phyloP scores from a whole-genome alignment of 768 basidiomycete genomes.

The Phanerodontia chrysosporium region DNA sequence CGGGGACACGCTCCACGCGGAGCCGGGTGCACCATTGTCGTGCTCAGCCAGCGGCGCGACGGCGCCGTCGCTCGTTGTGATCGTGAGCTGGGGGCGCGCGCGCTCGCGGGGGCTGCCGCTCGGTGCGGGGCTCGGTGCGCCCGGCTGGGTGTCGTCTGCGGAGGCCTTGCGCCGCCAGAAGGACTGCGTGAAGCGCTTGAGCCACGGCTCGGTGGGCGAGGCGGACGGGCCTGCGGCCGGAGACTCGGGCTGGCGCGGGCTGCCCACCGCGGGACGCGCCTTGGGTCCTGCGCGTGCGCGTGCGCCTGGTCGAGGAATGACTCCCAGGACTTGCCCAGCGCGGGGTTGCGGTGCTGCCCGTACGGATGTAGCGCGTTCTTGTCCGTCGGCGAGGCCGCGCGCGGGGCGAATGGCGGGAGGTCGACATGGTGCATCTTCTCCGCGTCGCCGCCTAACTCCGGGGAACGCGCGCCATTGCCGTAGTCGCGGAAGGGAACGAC shows the following conservation, averaged over 20 bases:
- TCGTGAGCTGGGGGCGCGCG: constrained; percentile 9
- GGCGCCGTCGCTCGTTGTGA: constrained; percentile 27
- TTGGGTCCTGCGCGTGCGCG: not conserved
- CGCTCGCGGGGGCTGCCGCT: not conserved
- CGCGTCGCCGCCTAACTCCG: not conserved
- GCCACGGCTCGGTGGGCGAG: constrained; percentile 29
- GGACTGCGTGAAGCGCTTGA: constrained; percentile 11
- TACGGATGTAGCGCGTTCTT: constrained; percentile 1
- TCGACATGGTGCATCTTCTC: constrained; percentile 5
- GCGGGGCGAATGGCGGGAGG: not conserved
- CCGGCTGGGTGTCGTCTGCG: constrained; percentile 1
- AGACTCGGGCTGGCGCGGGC: constrained; percentile 40
- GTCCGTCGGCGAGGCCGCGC: not conserved
- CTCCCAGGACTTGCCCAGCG: constrained; percentile 14
- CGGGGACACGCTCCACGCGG: constrained; percentile 31
- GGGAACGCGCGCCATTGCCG: not conserved
- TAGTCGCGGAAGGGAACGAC: constrained; percentile 21
- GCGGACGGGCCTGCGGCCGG: constrained; percentile 24
- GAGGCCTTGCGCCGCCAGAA: constrained; percentile 17
- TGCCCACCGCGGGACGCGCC: constrained; percentile 9
- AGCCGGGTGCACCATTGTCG: constrained; percentile 21
- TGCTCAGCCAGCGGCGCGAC: constrained; percentile 28
- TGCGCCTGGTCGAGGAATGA: constrained; percentile 10
- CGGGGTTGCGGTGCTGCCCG: constrained; percentile 4
- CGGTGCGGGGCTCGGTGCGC: constrained; percentile 9